phyloP scores from a whole-genome alignment of 192 early-diverging fungal species.

The Rhizophagus sp. region DNA sequence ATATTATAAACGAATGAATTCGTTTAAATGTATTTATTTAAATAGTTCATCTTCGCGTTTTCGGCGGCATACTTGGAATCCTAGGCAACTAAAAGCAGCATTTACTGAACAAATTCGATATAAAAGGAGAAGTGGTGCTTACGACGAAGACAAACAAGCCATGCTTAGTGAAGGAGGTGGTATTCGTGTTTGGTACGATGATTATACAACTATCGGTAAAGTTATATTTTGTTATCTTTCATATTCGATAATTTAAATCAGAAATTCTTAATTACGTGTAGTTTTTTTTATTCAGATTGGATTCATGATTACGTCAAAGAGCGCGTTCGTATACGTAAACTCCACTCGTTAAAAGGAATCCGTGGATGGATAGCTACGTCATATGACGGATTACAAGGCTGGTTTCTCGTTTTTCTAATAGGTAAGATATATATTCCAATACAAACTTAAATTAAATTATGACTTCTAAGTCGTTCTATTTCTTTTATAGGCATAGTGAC shows the following conservation, averaged over 20 bases:
- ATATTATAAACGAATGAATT: not conserved
- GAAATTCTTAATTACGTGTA: conserved; percentile 14
- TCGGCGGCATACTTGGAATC: conserved; percentile 13
- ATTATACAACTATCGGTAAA: conserved; percentile 65
- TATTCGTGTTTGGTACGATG: conserved; percentile 62
- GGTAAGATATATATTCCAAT: conserved; percentile 50
- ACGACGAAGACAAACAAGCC: conserved; percentile 52
- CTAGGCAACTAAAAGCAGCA: not conserved
- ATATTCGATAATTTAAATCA: conserved; percentile 5
- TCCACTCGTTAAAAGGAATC: conserved; percentile 34
- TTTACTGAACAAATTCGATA: not conserved
- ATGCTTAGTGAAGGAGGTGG: conserved; percentile 56
- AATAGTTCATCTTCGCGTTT: not conserved
- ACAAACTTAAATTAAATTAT: not conserved
- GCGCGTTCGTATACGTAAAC: conserved; percentile 43
- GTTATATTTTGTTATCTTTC: not conserved
- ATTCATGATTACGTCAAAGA: conserved; percentile 65
- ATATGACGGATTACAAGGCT: conserved; percentile 75
- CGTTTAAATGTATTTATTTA: not conserved
- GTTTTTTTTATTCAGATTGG: conserved; percentile 53
- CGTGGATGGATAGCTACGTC: conserved; percentile 51
- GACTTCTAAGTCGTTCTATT: not conserved
- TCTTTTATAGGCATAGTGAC: conserved; percentile 53
- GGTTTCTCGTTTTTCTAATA: conserved; percentile 80
- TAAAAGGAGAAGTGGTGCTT: conserved; percentile 39